phyloP scores from a whole-genome alignment of 2,329 filamentous ascomycete genomes.

The Ophiognomonia clavigignenti-juglandacearum region DNA sequence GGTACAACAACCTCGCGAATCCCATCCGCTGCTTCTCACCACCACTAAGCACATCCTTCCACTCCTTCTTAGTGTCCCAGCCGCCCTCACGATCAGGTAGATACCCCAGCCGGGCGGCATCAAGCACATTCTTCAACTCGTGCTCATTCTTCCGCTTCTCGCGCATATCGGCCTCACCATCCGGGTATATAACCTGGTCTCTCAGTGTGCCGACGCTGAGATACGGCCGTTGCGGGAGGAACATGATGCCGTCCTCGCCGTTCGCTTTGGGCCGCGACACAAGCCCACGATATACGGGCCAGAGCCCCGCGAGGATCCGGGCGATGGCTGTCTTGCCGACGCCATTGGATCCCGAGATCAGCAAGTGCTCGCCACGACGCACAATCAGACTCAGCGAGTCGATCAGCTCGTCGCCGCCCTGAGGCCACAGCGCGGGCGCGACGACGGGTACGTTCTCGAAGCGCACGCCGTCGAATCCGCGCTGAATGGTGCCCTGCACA shows the following conservation, averaged over 20 bases:
- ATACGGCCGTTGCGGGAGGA: slow-evolving; percentile 90
- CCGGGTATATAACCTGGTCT: slow-evolving; percentile 96
- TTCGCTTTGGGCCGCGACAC: slow-evolving; percentile 78
- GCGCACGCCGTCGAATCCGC: slow-evolving; percentile 89
- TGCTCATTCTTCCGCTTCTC: slow-evolving; percentile 72
- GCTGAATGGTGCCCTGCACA: slow-evolving; percentile 88
- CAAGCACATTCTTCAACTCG: slow-evolving; percentile 72
- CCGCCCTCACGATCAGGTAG: slow-evolving; percentile 88
- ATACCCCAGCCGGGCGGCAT: slow-evolving; percentile 82
- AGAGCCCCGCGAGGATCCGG: slow-evolving; percentile 83
- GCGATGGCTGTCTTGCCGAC: slow-evolving; percentile 88
- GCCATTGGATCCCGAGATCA: slow-evolving; percentile 93
- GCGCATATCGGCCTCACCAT: slow-evolving; percentile 91
- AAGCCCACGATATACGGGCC: slow-evolving; percentile 92
- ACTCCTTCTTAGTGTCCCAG: slow-evolving; percentile 95
- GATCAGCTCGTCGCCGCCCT: slow-evolving; percentile 85
- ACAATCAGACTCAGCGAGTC: slow-evolving; percentile 87
- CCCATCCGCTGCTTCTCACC: slow-evolving; percentile 96
- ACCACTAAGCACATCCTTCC: slow-evolving; percentile 96
- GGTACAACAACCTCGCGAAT: slow-evolving; percentile 85
- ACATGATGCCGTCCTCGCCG: slow-evolving; percentile 94
- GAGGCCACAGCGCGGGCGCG: slow-evolving; percentile 81
- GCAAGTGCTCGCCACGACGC: slow-evolving; percentile 82
- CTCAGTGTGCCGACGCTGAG: slow-evolving; percentile 86
- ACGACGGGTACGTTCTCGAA: slow-evolving; percentile 92